Evolutionary conservation across 2,329 filamentous ascomycete genomes (phyloP).

Genomic region (Fusarium hainanense): DNA sequence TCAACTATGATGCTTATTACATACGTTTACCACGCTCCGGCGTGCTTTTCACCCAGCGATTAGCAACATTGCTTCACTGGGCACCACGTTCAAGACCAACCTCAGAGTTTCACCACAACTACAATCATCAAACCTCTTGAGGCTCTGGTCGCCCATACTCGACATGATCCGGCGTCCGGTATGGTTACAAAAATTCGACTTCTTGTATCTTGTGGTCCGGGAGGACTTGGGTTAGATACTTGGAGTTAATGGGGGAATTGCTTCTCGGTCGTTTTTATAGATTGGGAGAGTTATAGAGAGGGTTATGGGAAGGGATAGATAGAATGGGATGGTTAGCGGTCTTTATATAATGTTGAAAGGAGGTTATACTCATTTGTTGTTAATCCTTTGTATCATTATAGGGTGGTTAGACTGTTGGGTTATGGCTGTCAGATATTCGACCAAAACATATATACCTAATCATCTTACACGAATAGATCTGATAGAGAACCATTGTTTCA

Average conservation of each 20-base stretch:
- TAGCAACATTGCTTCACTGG: conserved; percentile 22
- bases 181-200: conserved; percentile 8
- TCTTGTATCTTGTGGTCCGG: conserved; percentile 6
- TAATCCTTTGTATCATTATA: conserved; percentile 6
- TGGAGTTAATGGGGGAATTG: not conserved
- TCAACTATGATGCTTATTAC: not conserved
- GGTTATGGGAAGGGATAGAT: not conserved
- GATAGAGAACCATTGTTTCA: not conserved
- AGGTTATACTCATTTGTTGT: not conserved
- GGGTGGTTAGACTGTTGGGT: conserved; percentile 1
- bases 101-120: not conserved
- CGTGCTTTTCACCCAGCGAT: conserved; percentile 20
- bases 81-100: conserved; percentile 36
- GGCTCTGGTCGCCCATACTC: conserved; percentile 32
- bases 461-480: not conserved
- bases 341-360: not conserved
- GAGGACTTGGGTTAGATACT: conserved; percentile 15
- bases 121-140: not conserved
- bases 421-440: not conserved
- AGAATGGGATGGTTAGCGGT: not conserved
- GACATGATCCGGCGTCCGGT: conserved; percentile 20
- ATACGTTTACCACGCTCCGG: conserved; percentile 33
- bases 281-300: conserved; percentile 14
- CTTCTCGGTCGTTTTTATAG: conserved; percentile 26
- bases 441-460: not conserved